Evolutionary conservation across 2,329 filamentous ascomycete genomes (phyloP).

Genomic region (Epichloe sibirici): DNA sequence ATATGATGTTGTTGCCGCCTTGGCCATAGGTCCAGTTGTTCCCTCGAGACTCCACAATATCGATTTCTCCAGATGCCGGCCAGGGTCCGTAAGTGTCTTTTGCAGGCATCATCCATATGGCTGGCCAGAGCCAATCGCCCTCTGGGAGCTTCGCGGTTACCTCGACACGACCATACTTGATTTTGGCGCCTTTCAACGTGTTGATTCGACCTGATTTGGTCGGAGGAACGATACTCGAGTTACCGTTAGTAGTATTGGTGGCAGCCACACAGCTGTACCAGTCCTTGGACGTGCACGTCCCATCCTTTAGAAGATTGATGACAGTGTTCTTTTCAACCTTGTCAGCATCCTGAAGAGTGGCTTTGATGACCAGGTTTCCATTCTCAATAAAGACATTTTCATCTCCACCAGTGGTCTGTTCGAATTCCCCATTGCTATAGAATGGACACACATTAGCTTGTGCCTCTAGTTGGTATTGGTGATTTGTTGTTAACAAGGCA

Average conservation of each 20-base stretch:
- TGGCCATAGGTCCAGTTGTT: slow-evolving; percentile 68
- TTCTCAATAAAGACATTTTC: slow-evolving; percentile 65
- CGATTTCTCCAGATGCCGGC: slow-evolving; percentile 74
- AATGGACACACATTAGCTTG: background rate
- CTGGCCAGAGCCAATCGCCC: slow-evolving; percentile 27
- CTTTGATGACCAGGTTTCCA: slow-evolving; percentile 60
- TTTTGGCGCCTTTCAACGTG: slow-evolving; percentile 55
- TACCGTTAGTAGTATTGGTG: slow-evolving; percentile 60
- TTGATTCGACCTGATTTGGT: slow-evolving; percentile 68
- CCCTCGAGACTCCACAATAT: slow-evolving; percentile 68
- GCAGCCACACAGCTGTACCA: slow-evolving; percentile 49
- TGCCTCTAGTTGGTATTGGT: background rate
- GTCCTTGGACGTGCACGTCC: slow-evolving; percentile 52
- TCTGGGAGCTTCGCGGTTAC: slow-evolving; percentile 63
- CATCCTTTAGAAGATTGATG: slow-evolving; percentile 54
- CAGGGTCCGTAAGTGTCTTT: slow-evolving; percentile 61
- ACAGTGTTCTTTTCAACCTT: slow-evolving; percentile 54
- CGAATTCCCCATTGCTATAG: slow-evolving; percentile 65
- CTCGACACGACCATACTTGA: slow-evolving; percentile 74
- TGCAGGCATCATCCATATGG: slow-evolving; percentile 59
- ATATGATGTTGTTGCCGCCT: slow-evolving; percentile 71
- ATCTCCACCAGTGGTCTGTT: slow-evolving; percentile 57
- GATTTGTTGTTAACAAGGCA: too few species aligned
- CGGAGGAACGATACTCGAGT: slow-evolving; percentile 65
- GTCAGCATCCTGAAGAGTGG: slow-evolving; percentile 59